A percentile compares a stretch with the other conserved stretches of the same genome.
These are phyloP conservation scores for Fraxinus xanthoxyloides DNA, from an alignment of 305 asterid genomes.

Conservation along the genomic window DNA sequence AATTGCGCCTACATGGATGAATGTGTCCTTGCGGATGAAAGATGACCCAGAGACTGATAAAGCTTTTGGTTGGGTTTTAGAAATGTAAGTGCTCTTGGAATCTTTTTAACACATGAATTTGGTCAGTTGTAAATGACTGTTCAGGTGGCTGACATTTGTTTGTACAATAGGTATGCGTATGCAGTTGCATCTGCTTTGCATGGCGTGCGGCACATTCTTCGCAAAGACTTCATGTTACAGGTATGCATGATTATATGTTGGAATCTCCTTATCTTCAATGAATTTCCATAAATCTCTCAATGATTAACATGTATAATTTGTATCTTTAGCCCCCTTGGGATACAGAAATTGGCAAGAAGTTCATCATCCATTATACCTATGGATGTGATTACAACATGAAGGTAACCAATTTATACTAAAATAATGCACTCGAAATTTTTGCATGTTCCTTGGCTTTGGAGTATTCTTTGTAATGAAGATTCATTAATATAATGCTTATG, in stretches of 20 bases:
- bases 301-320: constrained; percentile 23
- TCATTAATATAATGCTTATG: not conserved
- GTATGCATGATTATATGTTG: constrained; percentile 40
- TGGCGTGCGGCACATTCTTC: constrained; percentile 86
- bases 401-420: constrained; percentile 37
- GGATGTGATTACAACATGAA: constrained; percentile 97
- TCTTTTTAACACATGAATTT: constrained; percentile 15
- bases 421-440: not conserved
- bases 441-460: constrained; percentile 11
- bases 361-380: constrained; percentile 88
- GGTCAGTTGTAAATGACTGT: constrained; percentile 17
- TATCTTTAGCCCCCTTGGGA: constrained; percentile 90
- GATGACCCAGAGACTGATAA: constrained; percentile 94
- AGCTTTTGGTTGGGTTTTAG: constrained; percentile 98
- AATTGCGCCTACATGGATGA: constrained; percentile 99
- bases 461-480: not conserved
- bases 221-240: constrained; percentile 94
- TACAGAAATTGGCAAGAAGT: constrained; percentile 64
- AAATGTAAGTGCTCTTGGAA: constrained; percentile 59
- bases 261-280: constrained; percentile 7
- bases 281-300: constrained; percentile 3
- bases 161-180: constrained; percentile 76
- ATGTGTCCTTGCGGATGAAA: constrained; percentile 93
- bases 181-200: constrained; percentile 98
- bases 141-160: constrained; percentile 21